Conservation (phyloP, 2,329 filamentous ascomycete genomes). For the Alternaria sp. region DNA sequence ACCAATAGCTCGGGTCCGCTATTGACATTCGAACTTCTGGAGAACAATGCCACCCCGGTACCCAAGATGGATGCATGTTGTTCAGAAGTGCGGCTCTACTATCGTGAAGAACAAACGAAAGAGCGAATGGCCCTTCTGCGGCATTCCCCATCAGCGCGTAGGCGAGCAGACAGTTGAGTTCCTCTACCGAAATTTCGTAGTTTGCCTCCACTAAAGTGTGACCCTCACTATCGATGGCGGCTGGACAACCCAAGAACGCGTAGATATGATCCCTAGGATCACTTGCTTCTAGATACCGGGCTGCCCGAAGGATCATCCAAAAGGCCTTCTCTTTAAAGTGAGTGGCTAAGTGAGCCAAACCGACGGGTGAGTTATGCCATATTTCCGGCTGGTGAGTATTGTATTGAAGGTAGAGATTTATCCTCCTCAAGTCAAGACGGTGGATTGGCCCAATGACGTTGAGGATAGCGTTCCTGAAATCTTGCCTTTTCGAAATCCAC, state of each 20-base stretch:
- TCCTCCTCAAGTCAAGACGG: accelerated
- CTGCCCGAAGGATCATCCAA: too few species aligned
- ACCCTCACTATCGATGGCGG: neutral
- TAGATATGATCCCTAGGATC: neutral
- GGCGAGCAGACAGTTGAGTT: neutral
- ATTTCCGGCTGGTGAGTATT: accelerated
- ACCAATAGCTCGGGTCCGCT: neutral
- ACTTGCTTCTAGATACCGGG: accelerated
- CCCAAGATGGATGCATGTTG: neutral
- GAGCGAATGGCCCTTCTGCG: accelerated
- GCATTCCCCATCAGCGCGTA: accelerated
- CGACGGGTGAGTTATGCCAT: neutral
- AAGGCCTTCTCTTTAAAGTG: too few species aligned
- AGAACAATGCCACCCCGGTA: neutral
- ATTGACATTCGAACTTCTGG: accelerated
- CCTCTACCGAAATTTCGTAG: neutral
- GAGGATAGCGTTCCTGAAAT: accelerated
- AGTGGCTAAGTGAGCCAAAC: neutral
- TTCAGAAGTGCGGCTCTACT: accelerated
- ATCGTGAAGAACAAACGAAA: neutral
- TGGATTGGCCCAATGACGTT: neutral
- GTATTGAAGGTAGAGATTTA: neutral
- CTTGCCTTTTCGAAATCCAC: neutral
- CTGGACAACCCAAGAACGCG: neutral
- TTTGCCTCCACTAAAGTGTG: neutral